These are phyloP conservation scores for Stachybotrys chlorohalonatus DNA, from an alignment of 2,329 filamentous ascomycete species.

Conservation along the genomic window DNA sequence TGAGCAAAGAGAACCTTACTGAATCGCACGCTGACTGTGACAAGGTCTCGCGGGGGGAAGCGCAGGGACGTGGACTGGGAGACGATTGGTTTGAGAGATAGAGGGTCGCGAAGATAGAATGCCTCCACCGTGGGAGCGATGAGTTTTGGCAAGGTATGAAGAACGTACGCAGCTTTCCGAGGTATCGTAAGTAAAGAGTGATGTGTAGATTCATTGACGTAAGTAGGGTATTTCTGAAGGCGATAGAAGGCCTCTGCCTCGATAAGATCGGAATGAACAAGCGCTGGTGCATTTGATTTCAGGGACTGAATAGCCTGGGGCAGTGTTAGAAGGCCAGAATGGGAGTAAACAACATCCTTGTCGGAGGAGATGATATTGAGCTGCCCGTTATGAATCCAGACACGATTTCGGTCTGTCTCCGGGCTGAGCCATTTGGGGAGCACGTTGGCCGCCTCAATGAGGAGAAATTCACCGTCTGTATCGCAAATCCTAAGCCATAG, in stretches of 20 bases:
- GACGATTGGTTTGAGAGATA: constrained; percentile 61
- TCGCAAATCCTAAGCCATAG: constrained; percentile 81
- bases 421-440: constrained; percentile 87
- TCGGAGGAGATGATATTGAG: constrained; percentile 61
- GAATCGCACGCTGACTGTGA: constrained; percentile 71
- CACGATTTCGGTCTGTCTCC: constrained; percentile 76
- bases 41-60: constrained; percentile 72
- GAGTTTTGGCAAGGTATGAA: constrained; percentile 66
- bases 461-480: constrained; percentile 87
- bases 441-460: constrained; percentile 85
- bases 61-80: constrained; percentile 41
- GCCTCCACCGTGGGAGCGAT: constrained; percentile 80
- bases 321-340: constrained; percentile 45
- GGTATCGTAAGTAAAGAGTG: constrained; percentile 66
- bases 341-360: constrained; percentile 17
- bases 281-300: constrained; percentile 39
- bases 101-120: constrained; percentile 84
- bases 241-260: constrained; percentile 89
- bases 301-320: constrained; percentile 56
- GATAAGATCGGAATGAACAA: constrained; percentile 65
- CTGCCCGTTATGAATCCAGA: constrained; percentile 77
- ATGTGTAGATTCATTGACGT: constrained; percentile 70
- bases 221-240: constrained; percentile 70
- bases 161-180: constrained; percentile 68
- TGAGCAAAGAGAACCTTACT: constrained; percentile 89